Base-by-base conservation (phyloP, 2,329 filamentous ascomycete species). In the Rutstroemia sydowiana region DNA sequence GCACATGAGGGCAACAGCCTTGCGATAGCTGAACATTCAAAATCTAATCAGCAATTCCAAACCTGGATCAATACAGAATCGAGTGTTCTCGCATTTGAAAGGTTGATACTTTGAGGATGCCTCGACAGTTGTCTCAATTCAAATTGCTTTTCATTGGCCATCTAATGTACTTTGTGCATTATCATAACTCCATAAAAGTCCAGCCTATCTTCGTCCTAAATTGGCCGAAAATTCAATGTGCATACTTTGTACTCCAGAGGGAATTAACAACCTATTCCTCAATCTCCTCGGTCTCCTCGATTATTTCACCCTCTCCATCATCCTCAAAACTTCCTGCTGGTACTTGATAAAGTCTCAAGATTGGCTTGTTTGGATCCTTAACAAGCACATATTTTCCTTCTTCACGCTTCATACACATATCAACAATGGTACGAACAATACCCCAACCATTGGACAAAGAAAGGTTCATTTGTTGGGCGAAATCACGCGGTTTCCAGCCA, bases 371-470 rank as follows among this genome's bases (percentile, higher is more conserved):
- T 54, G 93, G 93, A 71, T 98, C 93, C 84, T 86, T 86, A 66
- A 85, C 81, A 18, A 87, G 76, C 43, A 93, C 84, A 63, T 87
- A 93, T 74, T 91, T 91, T 70, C 85, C 86, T 62, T 90, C 85
- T 43, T 82, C 77, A 70, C 84, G 81, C 70, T 84, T 81, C 63
- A 90, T 78, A 65, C 85, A 87, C 86, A 97, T 95, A 72, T 98
- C 93, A 63, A 89, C 88, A 66, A 98, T 96, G 46, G 93, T 98
- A 61, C 93, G 88, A 55, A 98, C 93, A 60, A 98, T 97, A 70
- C 93, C 93, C 93, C 93, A 98, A 58, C 93, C 93, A 73, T 98
- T 98, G 73, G 87, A 87, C 53, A 97, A 80, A 65, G 91, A 95
- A 65, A 98, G 73, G 75, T 96, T 96, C 93, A 98, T 98, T 78